phyloP scores from a whole-genome alignment of 2,329 filamentous ascomycete genomes.

The Dactylellina haptotyla region DNA sequence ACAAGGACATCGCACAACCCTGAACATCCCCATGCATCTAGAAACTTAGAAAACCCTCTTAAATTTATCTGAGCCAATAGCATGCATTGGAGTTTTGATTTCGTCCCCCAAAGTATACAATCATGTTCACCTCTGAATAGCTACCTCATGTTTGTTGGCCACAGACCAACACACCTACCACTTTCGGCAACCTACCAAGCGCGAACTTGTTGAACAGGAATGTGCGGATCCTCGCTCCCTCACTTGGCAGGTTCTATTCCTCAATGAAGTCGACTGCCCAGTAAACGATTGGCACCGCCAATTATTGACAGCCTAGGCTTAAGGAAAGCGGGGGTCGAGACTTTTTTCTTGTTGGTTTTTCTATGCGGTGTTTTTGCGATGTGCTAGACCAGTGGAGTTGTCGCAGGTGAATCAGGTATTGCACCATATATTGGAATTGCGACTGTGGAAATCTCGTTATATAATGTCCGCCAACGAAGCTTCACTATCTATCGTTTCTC shows the following conservation, averaged over 20 bases:
- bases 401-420: constrained; percentile 25
- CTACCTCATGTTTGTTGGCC: constrained; percentile 28
- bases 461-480: constrained; percentile 39
- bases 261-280: constrained; percentile 25
- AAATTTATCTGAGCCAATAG: too few relatives aligned
- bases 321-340: constrained; percentile 38
- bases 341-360: constrained; percentile 4
- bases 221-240: constrained; percentile 40
- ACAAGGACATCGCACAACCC: too few relatives aligned
- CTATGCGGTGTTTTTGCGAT: constrained; percentile 26
- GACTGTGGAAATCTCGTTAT: constrained; percentile 26
- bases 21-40: too few relatives aligned
- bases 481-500: constrained; percentile 8
- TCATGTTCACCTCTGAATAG: constrained; percentile 7
- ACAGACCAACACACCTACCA: constrained; percentile 47
- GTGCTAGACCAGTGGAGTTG: constrained; percentile 4
- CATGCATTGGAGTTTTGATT: background rate
- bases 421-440: constrained; percentile 16
- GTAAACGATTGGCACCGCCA: constrained; percentile 52
- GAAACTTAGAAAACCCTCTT: too few relatives aligned
- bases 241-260: constrained; percentile 49
- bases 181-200: constrained; percentile 27
- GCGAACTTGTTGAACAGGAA: constrained; percentile 38
- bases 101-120: constrained; percentile 21
- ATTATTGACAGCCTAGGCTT: constrained; percentile 52